Conservation (phyloP, 1,139 yeast species). For the Blastobotrys raffinosifermentans region DNA sequence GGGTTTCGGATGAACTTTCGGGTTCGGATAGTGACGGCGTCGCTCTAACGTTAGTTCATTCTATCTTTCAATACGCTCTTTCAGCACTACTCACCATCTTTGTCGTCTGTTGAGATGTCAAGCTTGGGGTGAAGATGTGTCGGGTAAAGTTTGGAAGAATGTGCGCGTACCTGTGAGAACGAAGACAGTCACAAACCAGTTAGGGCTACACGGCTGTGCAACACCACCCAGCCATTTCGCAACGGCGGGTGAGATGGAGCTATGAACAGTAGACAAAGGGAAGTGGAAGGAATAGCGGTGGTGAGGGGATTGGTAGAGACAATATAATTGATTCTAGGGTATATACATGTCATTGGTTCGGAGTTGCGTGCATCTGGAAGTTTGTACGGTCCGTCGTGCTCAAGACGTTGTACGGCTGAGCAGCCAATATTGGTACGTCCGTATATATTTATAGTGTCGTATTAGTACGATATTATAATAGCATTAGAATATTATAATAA, state of each 20-base stretch:
- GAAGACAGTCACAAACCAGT: conserved; percentile 3
- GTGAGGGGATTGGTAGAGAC: no score
- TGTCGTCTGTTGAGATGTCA: conserved; percentile 1
- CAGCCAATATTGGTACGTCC: no score
- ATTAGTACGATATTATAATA: no score
- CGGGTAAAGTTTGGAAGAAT: background rate
- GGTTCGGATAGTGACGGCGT: conserved; percentile 99
- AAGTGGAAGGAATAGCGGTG: no score
- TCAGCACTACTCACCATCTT: conserved; percentile 1
- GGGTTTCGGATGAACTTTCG: conserved; percentile 99
- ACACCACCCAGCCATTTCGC: background rate
- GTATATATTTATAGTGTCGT: no score
- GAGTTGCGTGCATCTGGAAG: background rate
- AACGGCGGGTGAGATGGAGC: background rate
- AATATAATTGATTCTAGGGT: background rate
- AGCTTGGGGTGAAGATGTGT: background rate
- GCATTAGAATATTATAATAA: no score
- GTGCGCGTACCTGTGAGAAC: conserved; percentile 4
- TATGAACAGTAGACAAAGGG: no score
- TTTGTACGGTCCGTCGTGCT: conserved; percentile 1
- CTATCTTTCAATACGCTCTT: background rate
- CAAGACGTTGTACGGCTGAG: no score
- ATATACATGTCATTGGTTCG: conserved; percentile 1
- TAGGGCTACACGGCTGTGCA: background rate
- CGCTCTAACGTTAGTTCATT: conserved; percentile 48